Percentiles rank a stretch among this genome's conserved stretches.
Evolutionary conservation across 768 basidiomycete genomes (phyloP).

Genomic region (Kwoniella sp.): DNA sequence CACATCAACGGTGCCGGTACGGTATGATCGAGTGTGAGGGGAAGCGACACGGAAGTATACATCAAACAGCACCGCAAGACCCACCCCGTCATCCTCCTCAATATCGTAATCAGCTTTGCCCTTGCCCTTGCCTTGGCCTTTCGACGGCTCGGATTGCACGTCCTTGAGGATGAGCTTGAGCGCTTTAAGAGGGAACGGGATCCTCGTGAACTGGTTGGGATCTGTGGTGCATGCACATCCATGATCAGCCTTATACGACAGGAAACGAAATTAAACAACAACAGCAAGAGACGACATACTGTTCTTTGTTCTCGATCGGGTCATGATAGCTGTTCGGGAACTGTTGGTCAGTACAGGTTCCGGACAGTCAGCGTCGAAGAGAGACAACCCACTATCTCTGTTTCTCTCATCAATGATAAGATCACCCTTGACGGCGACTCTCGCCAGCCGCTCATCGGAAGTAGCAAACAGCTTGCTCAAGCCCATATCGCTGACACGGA

Average conservation of each 20-base stretch:
- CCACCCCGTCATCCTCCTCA: constrained; percentile 59
- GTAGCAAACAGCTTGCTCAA: constrained; percentile 72
- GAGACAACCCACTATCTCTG: constrained; percentile 68
- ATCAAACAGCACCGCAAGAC: no score
- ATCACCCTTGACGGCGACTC: constrained; percentile 83
- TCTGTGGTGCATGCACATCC: constrained; percentile 59
- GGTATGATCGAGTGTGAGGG: no score
- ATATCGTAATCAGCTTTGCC: constrained; percentile 55
- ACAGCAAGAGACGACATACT: constrained; percentile 62
- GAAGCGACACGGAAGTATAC: no score
- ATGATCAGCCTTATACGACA: constrained; percentile 18
- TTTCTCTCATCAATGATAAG: constrained; percentile 80
- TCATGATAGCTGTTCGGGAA: constrained; percentile 81
- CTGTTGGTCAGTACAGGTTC: constrained; percentile 2
- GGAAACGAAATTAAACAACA: background rate
- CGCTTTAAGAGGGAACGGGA: constrained; percentile 88
- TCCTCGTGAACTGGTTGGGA: constrained; percentile 80
- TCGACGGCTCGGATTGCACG: constrained; percentile 68
- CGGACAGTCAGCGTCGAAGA: background rate
- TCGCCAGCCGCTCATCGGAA: constrained; percentile 68
- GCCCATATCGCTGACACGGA: constrained; percentile 79
- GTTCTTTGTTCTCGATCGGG: constrained; percentile 81
- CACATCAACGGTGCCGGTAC: no score
- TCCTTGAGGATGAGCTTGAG: constrained; percentile 87
- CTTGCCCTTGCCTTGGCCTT: constrained; percentile 61